Evolutionary conservation across 2,329 filamentous ascomycete species (phyloP).

Genomic region (Cryphonectria japonica): DNA sequence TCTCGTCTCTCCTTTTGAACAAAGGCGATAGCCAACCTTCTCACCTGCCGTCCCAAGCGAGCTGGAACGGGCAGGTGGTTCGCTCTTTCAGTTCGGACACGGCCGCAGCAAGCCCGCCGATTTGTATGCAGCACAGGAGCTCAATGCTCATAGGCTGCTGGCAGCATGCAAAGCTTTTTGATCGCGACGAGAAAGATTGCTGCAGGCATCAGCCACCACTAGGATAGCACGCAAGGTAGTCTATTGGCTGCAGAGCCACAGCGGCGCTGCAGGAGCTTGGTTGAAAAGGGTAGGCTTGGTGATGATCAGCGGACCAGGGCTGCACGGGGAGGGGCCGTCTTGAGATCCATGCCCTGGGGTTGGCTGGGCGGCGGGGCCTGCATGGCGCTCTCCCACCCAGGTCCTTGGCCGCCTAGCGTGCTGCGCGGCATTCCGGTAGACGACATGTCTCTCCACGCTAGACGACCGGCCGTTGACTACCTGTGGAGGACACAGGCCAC

Average conservation of each 20-base stretch:
- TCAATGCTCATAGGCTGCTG: background rate
- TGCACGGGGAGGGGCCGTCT: constrained; percentile 15
- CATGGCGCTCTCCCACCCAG: background rate
- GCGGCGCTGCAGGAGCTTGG: constrained; percentile 17
- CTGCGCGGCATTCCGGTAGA: constrained; percentile 10
- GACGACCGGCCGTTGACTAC: constrained; percentile 2
- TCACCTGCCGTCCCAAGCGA: background rate
- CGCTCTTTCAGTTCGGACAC: background rate
- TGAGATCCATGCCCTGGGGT: constrained; percentile 20
- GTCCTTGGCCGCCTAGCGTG: constrained; percentile 7
- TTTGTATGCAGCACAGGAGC: background rate
- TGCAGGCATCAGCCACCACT: background rate
- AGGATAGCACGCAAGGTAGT: background rate
- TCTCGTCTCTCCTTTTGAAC: background rate
- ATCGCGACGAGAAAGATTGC: background rate
- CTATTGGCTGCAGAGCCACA: constrained; percentile 18
- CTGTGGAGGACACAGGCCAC: constrained; percentile 11
- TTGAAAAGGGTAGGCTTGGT: constrained; percentile 18
- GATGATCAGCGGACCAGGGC: constrained; percentile 14
- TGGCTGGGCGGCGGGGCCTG: background rate
- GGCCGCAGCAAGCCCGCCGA: background rate
- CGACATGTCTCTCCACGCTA: constrained; percentile 3
- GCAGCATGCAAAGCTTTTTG: background rate
- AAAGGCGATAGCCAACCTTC: background rate
- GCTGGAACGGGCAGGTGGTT: constrained; percentile 8